Conservation (phyloP, 495 filamentous ascomycete genomes). For the Collariella sp. region DNA sequence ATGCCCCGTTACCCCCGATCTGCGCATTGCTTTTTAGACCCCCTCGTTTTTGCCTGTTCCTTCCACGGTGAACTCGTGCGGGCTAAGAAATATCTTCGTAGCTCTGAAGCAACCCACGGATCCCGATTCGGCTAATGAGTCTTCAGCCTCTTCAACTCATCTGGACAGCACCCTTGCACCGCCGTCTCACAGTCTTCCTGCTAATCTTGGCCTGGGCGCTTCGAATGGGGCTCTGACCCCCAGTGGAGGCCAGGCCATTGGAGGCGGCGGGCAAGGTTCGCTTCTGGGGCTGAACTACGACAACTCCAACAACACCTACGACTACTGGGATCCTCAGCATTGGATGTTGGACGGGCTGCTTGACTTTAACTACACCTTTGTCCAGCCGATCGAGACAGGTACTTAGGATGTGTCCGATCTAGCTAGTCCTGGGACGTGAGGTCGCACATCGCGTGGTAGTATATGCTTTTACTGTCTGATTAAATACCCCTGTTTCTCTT, state of each 20-base stretch:
- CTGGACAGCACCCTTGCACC: constrained; percentile 46
- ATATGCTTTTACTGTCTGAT: constrained; percentile 4
- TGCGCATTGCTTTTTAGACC: constrained; percentile 4
- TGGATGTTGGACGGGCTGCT: constrained; percentile 83
- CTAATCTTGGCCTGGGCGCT: constrained; percentile 21
- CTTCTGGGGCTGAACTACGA: constrained; percentile 44
- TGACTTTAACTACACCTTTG: constrained; percentile 64
- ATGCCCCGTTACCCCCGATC: background rate
- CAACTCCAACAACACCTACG: constrained; percentile 59
- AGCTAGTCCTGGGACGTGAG: background rate
- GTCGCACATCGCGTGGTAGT: background rate
- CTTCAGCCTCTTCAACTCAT: constrained; percentile 57
- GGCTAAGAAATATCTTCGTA: constrained; percentile 34
- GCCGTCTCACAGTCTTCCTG: constrained; percentile 28
- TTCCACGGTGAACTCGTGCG: constrained; percentile 18
- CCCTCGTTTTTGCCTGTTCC: constrained; percentile 6
- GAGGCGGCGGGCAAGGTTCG: constrained; percentile 31
- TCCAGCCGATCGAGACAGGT: constrained; percentile 37
- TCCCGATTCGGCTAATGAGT: constrained; percentile 68
- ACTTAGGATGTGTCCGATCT: constrained; percentile 23
- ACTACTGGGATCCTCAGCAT: constrained; percentile 81
- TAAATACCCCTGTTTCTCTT: constrained; percentile 13
- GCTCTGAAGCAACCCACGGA: constrained; percentile 83
- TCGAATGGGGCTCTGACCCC: constrained; percentile 43
- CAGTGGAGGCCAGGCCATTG: constrained; percentile 34